A percentile compares a stretch with the other conserved stretches of the same genome.
Conservation (phyloP, 768 basidiomycete genomes). For the Pleurotus platypus region DNA sequence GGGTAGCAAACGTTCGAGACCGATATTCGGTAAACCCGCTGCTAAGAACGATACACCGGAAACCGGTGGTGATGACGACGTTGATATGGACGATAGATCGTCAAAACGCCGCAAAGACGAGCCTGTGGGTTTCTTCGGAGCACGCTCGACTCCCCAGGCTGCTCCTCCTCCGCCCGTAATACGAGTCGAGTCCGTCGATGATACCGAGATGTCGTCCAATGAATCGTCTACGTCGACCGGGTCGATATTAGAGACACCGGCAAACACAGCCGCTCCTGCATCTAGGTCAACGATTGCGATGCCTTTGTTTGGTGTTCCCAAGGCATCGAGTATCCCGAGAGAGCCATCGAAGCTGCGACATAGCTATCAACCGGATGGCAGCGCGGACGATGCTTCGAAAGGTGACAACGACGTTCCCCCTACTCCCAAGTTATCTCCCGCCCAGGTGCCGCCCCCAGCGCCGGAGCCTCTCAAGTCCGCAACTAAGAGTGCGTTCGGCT, state of each 20-base stretch:
- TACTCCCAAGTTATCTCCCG: slow-evolving; percentile 23
- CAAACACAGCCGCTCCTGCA: slow-evolving; percentile 12
- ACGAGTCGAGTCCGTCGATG: slow-evolving; percentile 29
- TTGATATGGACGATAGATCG: slow-evolving; percentile 14
- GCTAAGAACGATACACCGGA: not conserved
- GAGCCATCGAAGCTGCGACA: slow-evolving; percentile 78
- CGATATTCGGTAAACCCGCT: slow-evolving; percentile 21
- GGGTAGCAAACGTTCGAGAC: slow-evolving; percentile 78
- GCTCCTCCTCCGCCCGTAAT: slow-evolving; percentile 6
- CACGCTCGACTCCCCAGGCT: slow-evolving; percentile 10
- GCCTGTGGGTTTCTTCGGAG: not conserved
- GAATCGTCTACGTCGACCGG: slow-evolving; percentile 8
- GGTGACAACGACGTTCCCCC: slow-evolving; percentile 16
- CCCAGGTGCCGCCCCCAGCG: slow-evolving; percentile 15
- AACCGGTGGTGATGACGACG: not conserved
- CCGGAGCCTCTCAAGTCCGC: not conserved
- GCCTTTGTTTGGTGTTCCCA: slow-evolving; percentile 29
- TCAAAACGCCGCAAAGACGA: slow-evolving; percentile 9
- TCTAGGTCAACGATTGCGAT: slow-evolving; percentile 12
- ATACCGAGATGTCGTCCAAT: slow-evolving; percentile 19
- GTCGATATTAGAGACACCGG: slow-evolving; percentile 10
- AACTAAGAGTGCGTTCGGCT: not conserved
- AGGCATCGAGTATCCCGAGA: slow-evolving; percentile 56
- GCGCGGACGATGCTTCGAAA: not conserved
- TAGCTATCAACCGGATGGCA: slow-evolving; percentile 56